Evolutionary conservation across 805 yeast genomes (phyloP).

Genomic region (Metschnikowia corniflorae): DNA sequence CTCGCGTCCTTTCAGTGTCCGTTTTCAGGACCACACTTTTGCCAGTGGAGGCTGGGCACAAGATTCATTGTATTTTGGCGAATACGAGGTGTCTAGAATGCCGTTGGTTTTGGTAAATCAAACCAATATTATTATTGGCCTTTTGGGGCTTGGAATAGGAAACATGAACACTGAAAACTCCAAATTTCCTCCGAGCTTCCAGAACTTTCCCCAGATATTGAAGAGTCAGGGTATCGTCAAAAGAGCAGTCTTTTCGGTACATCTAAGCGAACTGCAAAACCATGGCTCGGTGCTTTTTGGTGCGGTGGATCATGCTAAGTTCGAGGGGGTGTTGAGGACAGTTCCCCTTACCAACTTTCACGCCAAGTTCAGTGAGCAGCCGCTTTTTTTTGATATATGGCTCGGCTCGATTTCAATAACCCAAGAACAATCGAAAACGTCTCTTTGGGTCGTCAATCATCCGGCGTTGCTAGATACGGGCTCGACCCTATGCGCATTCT

Average conservation of each 20-base stretch:
- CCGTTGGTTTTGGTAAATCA: conserved; percentile 72
- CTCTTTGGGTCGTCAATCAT: background rate
- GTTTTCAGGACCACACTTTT: conserved; percentile 46
- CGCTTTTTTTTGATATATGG: conserved; percentile 48
- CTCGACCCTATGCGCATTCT: conserved; percentile 47
- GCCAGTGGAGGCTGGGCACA: conserved; percentile 54
- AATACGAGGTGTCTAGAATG: conserved; percentile 42
- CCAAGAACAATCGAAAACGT: background rate
- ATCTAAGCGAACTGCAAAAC: conserved; percentile 38
- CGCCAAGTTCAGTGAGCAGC: conserved; percentile 14
- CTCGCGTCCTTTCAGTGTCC: conserved; percentile 34
- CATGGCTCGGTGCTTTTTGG: conserved; percentile 35
- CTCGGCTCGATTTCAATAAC: conserved; percentile 25
- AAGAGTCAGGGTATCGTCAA: conserved; percentile 54
- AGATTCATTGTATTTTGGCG: conserved; percentile 56
- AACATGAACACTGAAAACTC: background rate
- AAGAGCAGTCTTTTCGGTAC: conserved; percentile 59
- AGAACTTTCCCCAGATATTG: conserved; percentile 61
- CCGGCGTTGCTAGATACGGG: conserved; percentile 46
- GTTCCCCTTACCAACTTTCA: conserved; percentile 40
- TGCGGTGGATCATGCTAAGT: conserved; percentile 41
- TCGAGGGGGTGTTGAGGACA: conserved; percentile 24
- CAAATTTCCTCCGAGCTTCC: conserved; percentile 38
- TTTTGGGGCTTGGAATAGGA: conserved; percentile 59
- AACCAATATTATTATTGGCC: conserved; percentile 64